phyloP scores from a whole-genome alignment of 129 eudicot genomes.

The Artemisia annua region DNA sequence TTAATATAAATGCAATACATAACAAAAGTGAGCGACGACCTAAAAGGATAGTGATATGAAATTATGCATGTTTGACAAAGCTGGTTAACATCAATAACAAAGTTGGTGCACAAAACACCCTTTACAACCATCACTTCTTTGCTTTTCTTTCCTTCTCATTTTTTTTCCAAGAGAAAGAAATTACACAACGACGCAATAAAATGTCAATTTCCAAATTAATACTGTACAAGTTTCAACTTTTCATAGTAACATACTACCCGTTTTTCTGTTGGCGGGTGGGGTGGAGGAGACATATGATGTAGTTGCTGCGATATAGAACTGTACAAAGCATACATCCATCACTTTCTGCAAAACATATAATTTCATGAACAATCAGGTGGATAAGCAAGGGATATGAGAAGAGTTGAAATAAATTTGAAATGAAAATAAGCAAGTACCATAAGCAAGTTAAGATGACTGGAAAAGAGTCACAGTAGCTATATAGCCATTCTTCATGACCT shows the following conservation, averaged over 20 bases:
- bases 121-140: conserved; percentile 20
- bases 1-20: too few species aligned
- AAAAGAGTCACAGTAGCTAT: conserved; percentile 95
- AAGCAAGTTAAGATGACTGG: conserved; percentile 47
- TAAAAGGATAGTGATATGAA: too few species aligned
- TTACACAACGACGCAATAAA: conserved; percentile 1
- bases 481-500: conserved; percentile 96
- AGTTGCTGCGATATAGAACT: conserved; percentile 18
- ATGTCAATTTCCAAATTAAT: conserved; percentile 18
- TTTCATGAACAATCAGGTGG: too few species aligned
- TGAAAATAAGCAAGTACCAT: conserved; percentile 16
- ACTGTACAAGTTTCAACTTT: conserved; percentile 30
- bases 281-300: too few species aligned
- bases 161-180: neutral
- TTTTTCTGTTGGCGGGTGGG: neutral
- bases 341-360: conserved; percentile 21
- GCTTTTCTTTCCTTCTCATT: conserved; percentile 4
- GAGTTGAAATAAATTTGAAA: too few species aligned
- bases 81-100: neutral
- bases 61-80: too few species aligned
- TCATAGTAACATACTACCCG: neutral
- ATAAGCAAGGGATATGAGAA: too few species aligned
- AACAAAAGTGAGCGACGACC: too few species aligned
- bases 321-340: conserved; percentile 28
- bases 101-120: conserved; percentile 35